Base-by-base conservation (phyloP, 345 rosid genomes). In the Murraya koenigii region DNA sequence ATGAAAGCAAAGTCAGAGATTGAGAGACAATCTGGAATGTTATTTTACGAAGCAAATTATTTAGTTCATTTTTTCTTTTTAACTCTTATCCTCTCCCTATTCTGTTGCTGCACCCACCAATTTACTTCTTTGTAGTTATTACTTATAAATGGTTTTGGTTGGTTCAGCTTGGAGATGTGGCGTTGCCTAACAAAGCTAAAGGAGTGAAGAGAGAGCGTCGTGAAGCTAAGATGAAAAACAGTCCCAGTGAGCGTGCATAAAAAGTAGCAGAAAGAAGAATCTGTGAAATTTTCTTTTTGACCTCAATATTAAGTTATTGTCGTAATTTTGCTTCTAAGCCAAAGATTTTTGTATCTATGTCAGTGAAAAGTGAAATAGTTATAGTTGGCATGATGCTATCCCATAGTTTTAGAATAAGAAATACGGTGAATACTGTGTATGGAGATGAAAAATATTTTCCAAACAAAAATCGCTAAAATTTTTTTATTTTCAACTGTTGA, bases 151-250 rank as follows among this genome's bases (percentile, higher is more conserved):
- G 15, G 28, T 41, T 55, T 63, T 28, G 55, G 65, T 54, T 72
- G 66, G 64, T 72, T 67, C 35, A 94, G 97, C 28, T 94, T 71
- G 91, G 88, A 49, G 92, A 91, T 6, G 86, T 76, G 87, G 81
- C 80, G 30, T 66, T 94, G 17, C 85, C 86, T 6, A 80, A 94
- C 89, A 92, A 88, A 73, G 78, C 94, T 4, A 96, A 96, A 86
- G 98, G 98, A 76, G 81, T 90, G 78, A 97, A 97, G 89, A 90
- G 99, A 88, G 99, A 97, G 82, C 89, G 97, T 0, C 95, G 90
- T 26, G 97, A 94, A 81, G 91, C 90, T 17, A 94, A 89, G 83
- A 68, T 70, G 86, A 91, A 88, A 79, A 77, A 72, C 7, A 75
- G 77, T 32, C 75, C 69, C 19, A 80, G 65, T 17, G 89, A 77